A percentile compares a stretch with the other conserved stretches of the same genome.
phyloP scores from a whole-genome alignment of 345 rosid genomes.

The Trapa incisa region DNA sequence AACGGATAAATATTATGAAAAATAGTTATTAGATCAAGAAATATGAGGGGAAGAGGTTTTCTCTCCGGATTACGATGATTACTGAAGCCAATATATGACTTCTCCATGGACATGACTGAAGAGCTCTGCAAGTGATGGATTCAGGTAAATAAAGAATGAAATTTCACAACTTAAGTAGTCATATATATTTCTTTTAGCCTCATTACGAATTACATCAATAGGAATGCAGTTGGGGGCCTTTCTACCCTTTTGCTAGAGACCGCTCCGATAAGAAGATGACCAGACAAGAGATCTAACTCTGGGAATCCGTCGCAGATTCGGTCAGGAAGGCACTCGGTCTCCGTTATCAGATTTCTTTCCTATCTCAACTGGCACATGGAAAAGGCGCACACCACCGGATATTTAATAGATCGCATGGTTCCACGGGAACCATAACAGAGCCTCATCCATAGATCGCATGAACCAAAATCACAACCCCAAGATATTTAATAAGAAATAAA shows the following conservation, averaged over 20 bases:
- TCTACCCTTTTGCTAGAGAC: slow-evolving; percentile 76
- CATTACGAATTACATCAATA: not conserved
- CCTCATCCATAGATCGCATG: too few species aligned
- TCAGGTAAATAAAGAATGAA: slow-evolving; percentile 25
- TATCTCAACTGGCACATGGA: slow-evolving; percentile 55
- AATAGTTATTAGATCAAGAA: too few species aligned
- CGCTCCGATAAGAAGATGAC: slow-evolving; percentile 21
- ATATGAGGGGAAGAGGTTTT: too few species aligned
- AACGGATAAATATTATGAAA: too few species aligned
- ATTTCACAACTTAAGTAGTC: too few species aligned
- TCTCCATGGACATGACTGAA: slow-evolving; percentile 38
- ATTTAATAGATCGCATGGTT: too few species aligned
- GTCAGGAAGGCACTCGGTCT: slow-evolving; percentile 58
- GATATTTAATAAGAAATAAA: too few species aligned
- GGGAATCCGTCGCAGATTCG: slow-evolving; percentile 63
- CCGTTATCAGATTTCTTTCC: slow-evolving; percentile 51
- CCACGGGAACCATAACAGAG: too few species aligned
- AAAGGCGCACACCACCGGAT: slow-evolving; percentile 41
- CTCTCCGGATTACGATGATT: slow-evolving; percentile 44
- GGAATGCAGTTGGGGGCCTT: slow-evolving; percentile 53
- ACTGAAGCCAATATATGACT: slow-evolving; percentile 67
- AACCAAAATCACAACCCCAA: too few species aligned
- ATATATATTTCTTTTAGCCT: not conserved
- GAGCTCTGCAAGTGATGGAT: slow-evolving; percentile 70
- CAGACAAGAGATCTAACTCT: slow-evolving; percentile 59